These are phyloP conservation scores for Coprinopsis sp. DNA, from an alignment of 768 basidiomycete species.

Conservation along the genomic window DNA sequence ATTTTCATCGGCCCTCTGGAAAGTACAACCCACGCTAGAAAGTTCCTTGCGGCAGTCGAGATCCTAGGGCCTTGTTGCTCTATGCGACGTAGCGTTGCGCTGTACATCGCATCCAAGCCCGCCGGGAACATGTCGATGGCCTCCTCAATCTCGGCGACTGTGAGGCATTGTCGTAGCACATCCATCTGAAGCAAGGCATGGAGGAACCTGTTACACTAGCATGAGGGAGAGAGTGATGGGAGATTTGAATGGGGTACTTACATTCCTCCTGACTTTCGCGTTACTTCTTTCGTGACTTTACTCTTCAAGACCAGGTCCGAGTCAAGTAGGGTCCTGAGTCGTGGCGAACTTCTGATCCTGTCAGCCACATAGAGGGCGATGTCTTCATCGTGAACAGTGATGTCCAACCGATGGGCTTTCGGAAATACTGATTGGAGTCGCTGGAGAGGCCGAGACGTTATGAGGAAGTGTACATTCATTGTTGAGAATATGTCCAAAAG, in stretches of 20 bases:
- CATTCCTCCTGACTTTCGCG: neutral
- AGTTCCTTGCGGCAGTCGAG: neutral
- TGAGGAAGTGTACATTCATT: too few relatives aligned
- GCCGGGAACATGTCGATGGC: neutral
- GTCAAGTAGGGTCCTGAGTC: too few relatives aligned
- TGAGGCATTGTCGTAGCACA: neutral
- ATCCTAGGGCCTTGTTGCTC: neutral
- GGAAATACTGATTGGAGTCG: too few relatives aligned
- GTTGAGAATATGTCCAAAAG: too few relatives aligned
- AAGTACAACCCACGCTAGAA: neutral
- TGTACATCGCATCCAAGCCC: neutral
- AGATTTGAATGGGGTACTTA: neutral
- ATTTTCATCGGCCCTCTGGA: neutral
- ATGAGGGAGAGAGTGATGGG: neutral
- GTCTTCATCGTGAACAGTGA: too few relatives aligned
- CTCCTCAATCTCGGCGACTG: neutral
- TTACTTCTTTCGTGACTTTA: too few relatives aligned
- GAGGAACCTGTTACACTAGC: neutral
- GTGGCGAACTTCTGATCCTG: too few relatives aligned
- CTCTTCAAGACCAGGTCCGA: too few relatives aligned
- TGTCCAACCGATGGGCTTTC: too few relatives aligned
- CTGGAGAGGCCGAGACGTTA: too few relatives aligned
- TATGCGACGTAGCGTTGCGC: neutral
- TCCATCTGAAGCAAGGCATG: neutral
- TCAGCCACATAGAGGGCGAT: too few relatives aligned